phyloP scores from a whole-genome alignment of 129 eudicot genomes.

The Kitagawia praeruptora region DNA sequence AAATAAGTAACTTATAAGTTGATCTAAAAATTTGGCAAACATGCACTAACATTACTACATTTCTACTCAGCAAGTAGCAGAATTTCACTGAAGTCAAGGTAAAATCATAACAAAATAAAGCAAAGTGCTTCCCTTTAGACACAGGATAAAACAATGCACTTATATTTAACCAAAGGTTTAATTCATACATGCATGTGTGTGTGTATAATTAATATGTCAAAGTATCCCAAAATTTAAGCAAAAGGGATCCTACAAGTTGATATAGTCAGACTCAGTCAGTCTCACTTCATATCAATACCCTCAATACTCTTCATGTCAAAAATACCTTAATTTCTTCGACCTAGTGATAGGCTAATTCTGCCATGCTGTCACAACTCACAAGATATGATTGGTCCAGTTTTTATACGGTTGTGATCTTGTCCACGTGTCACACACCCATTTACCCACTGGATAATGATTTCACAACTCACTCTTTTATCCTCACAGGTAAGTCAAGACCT shows the following conservation, averaged over 20 bases:
- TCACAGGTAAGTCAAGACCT: slow-evolving; percentile 18
- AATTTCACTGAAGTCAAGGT: neutral
- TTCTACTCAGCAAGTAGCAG: neutral
- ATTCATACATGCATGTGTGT: neutral
- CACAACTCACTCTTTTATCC: slow-evolving; percentile 37
- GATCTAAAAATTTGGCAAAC: no score
- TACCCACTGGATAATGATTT: slow-evolving; percentile 31
- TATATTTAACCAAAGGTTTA: neutral
- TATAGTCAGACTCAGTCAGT: slow-evolving; percentile 18
- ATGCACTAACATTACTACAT: no score
- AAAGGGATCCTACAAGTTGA: slow-evolving; percentile 5
- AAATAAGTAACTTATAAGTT: no score
- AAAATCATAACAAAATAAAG: neutral
- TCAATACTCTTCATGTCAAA: neutral
- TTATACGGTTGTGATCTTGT: slow-evolving; percentile 25
- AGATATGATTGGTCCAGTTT: slow-evolving; percentile 47
- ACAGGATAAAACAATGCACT: neutral
- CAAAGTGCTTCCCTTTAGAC: neutral
- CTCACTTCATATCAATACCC: slow-evolving; percentile 15
- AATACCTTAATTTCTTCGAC: slow-evolving; percentile 82
- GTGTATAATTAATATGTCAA: neutral
- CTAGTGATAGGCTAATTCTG: slow-evolving; percentile 54
- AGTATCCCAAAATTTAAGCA: slow-evolving; percentile 17
- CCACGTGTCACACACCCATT: slow-evolving; percentile 28
- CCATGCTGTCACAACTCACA: slow-evolving; percentile 40